Conservation (phyloP, 2,329 filamentous ascomycete genomes). For the Colletotrichum kahawae region DNA sequence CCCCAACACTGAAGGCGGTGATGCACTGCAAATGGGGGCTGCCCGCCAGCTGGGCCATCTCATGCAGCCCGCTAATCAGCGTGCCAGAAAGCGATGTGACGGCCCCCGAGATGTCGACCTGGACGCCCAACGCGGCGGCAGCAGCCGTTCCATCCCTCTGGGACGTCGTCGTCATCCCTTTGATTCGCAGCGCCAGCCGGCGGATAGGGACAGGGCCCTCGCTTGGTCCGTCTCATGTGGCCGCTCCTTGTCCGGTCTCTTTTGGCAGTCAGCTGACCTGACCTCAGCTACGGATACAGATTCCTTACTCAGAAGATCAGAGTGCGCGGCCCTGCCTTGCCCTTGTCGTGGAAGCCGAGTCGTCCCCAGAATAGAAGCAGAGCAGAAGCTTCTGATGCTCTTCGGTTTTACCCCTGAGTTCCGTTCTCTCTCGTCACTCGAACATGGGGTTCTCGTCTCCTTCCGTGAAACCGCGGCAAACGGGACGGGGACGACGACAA, state of each 20-base stretch:
- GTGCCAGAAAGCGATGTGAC: conserved; percentile 11
- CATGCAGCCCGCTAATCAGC: conserved; percentile 15
- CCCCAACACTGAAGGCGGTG: background rate
- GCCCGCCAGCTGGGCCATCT: background rate
- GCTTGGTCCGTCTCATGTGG: background rate
- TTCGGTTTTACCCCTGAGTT: background rate
- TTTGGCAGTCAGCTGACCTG: background rate
- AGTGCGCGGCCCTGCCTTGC: background rate
- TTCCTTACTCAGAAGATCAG: background rate
- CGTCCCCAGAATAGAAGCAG: conserved; percentile 11
- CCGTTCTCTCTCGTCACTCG: background rate
- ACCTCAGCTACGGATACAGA: background rate
- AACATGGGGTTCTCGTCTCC: conserved; percentile 3
- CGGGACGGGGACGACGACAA: background rate
- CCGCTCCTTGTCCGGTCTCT: background rate
- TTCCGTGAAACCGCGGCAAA: conserved; percentile 15
- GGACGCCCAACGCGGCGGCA: conserved; percentile 18
- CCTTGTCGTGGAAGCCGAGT: background rate
- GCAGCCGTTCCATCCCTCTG: conserved; percentile 16
- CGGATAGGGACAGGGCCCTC: conserved; percentile 13
- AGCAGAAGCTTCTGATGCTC: background rate
- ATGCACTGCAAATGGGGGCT: conserved; percentile 8
- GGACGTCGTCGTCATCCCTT: conserved; percentile 9
- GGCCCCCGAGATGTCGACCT: background rate
- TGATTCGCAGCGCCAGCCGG: conserved; percentile 4